Percentiles rank a stretch among this genome's conserved stretches.
These are phyloP conservation scores for Solanum dulcamara DNA, from an alignment of 257 asterid species.

Conservation along the genomic window DNA sequence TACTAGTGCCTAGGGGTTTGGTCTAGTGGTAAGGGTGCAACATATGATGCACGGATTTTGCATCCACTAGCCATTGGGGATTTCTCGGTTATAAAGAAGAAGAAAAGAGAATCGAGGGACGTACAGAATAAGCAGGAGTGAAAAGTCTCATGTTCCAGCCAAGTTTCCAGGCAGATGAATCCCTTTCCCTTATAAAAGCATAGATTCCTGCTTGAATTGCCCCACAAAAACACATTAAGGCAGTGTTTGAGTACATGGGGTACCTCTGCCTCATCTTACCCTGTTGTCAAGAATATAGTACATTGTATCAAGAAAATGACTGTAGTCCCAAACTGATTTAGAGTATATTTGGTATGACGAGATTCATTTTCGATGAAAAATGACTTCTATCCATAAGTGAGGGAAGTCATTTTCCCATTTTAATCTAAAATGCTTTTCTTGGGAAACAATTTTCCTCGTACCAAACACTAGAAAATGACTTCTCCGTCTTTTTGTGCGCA, in stretches of 20 bases:
- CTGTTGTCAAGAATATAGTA: neutral
- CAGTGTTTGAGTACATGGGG: constrained; percentile 25
- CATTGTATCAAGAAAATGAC: neutral
- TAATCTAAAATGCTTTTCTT: no score
- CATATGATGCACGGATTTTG: neutral
- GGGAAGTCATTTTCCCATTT: no score
- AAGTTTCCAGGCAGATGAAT: constrained; percentile 20
- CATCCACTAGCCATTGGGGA: neutral
- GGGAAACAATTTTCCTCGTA: no score
- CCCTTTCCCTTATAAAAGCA: constrained; percentile 9
- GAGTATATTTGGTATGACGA: neutral
- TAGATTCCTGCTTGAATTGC: constrained; percentile 14
- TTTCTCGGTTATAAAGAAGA: neutral
- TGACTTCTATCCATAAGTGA: no score
- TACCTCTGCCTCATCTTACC: constrained; percentile 10
- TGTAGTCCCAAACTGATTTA: neutral
- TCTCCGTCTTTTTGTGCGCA: neutral
- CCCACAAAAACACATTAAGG: constrained; percentile 11
- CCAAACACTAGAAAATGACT: no score
- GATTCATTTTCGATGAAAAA: neutral
- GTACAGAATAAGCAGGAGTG: constrained; percentile 7
- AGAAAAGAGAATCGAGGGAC: neutral
- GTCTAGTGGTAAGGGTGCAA: neutral
- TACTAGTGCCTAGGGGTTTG: neutral
- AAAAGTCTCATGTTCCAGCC: constrained; percentile 30